These are phyloP conservation scores for Chlorella ohadii DNA, from an alignment of 139 green algal genomes.

Conservation along the genomic window DNA sequence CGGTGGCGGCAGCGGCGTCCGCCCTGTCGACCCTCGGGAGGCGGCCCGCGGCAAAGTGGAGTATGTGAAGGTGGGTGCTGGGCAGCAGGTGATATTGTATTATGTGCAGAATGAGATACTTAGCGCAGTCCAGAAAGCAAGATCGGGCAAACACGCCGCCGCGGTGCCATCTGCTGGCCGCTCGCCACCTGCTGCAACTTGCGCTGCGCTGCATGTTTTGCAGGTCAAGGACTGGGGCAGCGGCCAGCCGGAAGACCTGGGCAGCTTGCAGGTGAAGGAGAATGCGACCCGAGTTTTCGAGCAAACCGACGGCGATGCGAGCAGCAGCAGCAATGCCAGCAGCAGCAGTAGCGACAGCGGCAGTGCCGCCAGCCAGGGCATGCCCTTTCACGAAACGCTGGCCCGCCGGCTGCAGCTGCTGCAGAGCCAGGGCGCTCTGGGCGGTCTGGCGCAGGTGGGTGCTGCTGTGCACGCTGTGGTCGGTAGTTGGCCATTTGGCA, in stretches of 20 bases:
- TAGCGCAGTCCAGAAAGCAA: background rate
- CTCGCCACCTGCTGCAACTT: too few relatives aligned
- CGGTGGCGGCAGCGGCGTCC: background rate
- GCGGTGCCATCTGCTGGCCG: too few relatives aligned
- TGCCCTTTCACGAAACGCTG: conserved; percentile 24
- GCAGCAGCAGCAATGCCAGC: too few relatives aligned
- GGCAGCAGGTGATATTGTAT: background rate
- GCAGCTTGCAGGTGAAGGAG: background rate
- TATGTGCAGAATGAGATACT: background rate
- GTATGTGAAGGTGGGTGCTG: conserved; percentile 12
- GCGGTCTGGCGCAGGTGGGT: background rate
- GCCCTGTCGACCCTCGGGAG: conserved; percentile 15
- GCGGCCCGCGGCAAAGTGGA: conserved; percentile 16
- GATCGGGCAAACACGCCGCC: too few relatives aligned
- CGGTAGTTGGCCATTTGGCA: too few relatives aligned
- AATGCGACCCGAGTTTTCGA: too few relatives aligned
- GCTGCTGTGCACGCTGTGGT: too few relatives aligned
- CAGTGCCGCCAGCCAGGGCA: background rate
- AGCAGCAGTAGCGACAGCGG: background rate
- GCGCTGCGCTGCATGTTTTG: background rate
- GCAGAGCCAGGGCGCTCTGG: conserved; percentile 2
- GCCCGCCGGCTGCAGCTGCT: conserved; percentile 30
- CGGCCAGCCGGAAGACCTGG: conserved; percentile 13
- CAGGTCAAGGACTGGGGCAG: conserved; percentile 36
- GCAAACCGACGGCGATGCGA: too few relatives aligned